phyloP scores from a whole-genome alignment of 2,329 filamentous ascomycete species.

The Nigrograna mackinnonii region DNA sequence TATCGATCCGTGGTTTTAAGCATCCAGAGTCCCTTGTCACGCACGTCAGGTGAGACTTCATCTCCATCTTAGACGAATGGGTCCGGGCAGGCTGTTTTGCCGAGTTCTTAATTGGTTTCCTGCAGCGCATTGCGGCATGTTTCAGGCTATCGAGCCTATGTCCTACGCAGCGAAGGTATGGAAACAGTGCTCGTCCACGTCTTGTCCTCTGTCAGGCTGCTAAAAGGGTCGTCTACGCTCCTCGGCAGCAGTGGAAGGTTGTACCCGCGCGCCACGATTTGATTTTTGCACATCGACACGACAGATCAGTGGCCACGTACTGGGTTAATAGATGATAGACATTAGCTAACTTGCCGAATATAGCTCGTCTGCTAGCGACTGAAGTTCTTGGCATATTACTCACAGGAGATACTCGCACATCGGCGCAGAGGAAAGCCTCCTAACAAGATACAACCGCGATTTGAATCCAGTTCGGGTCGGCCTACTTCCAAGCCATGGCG shows the following conservation, averaged over 20 bases:
- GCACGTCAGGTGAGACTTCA: constrained; percentile 20
- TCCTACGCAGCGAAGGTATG: constrained; percentile 5
- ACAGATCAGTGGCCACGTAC: too few species aligned
- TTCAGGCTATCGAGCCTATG: constrained; percentile 13
- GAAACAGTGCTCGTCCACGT: constrained; percentile 12
- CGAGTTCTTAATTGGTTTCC: constrained; percentile 17
- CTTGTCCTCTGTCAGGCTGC: constrained; percentile 4
- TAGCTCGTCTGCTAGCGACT: neutral
- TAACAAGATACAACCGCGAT: neutral
- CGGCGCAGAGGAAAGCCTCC: neutral
- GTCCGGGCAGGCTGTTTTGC: constrained; percentile 18
- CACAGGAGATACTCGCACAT: neutral
- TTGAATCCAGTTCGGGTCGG: neutral
- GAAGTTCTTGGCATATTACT: neutral
- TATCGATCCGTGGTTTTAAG: constrained; percentile 12
- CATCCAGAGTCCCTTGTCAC: constrained; percentile 12
- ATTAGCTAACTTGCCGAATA: neutral
- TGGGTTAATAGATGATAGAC: too few species aligned
- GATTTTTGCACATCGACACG: too few species aligned
- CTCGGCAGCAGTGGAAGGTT: too few species aligned
- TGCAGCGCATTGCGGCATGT: constrained; percentile 17
- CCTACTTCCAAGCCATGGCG: constrained; percentile 5
- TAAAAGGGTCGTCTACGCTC: constrained; percentile 2
- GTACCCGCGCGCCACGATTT: too few species aligned
- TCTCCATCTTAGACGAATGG: constrained; percentile 13